These are phyloP conservation scores for Cicer chorassanicum DNA, from an alignment of 306 rosid species.

Conservation along the genomic window DNA sequence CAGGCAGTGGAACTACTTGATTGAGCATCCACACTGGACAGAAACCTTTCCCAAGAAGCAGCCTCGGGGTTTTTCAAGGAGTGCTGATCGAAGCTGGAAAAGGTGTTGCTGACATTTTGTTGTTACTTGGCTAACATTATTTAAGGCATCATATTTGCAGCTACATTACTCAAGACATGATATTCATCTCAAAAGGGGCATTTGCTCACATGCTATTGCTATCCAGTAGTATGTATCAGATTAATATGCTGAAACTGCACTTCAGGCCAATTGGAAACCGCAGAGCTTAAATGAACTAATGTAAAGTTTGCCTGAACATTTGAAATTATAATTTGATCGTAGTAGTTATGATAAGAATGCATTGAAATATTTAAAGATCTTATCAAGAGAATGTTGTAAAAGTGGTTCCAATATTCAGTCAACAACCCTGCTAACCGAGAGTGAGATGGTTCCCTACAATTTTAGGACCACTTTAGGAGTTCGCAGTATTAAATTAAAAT, in stretches of 20 bases:
- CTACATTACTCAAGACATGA: not conserved
- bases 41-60: conserved; percentile 67
- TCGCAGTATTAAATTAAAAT: too few species aligned
- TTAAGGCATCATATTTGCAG: not conserved
- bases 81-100: conserved; percentile 68
- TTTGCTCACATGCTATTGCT: not conserved
- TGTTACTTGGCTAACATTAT: conserved; percentile 17
- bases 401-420: conserved; percentile 15
- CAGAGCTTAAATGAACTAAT: conserved; percentile 5
- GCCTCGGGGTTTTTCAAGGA: conserved; percentile 68
- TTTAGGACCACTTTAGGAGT: too few species aligned
- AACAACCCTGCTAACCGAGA: conserved; percentile 25
- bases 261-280: conserved; percentile 1
- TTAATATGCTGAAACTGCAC: conserved; percentile 14
- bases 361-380: conserved; percentile 14
- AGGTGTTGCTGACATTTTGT: conserved; percentile 51
- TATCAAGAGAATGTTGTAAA: conserved; percentile 6
- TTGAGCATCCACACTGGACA: conserved; percentile 76
- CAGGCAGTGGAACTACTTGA: conserved; percentile 77
- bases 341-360: not conserved
- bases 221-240: not conserved
- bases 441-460: not conserved
- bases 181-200: not conserved
- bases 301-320: conserved; percentile 7
- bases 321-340: conserved; percentile 28